Evolutionary conservation across 139 green algal species (phyloP).

Genomic region (Chlamydomonas schloesseri): DNA sequence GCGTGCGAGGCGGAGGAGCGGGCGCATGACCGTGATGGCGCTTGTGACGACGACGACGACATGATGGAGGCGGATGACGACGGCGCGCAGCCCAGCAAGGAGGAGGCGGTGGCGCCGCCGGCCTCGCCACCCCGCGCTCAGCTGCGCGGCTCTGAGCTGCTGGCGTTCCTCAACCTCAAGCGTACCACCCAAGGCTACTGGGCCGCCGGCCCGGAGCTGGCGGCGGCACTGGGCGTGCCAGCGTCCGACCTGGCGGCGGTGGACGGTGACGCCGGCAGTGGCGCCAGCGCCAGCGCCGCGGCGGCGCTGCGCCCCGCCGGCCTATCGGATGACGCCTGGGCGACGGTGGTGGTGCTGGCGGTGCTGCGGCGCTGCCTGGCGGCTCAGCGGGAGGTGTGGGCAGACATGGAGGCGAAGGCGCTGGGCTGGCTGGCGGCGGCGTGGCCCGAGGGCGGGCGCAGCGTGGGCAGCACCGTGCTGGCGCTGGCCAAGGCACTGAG

Average conservation of each 20-base stretch:
- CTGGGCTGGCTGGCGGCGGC: constrained; percentile 1
- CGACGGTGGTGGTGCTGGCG: constrained; percentile 26
- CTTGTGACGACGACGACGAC: no score
- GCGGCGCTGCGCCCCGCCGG: background rate
- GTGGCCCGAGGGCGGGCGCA: constrained; percentile 15
- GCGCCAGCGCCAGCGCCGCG: no score
- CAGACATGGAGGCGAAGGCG: constrained; percentile 42
- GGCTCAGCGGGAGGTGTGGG: constrained; percentile 18
- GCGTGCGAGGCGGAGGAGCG: no score
- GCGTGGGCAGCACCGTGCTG: constrained; percentile 32
- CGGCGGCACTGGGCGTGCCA: background rate
- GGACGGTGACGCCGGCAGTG: no score
- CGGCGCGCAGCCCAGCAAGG: no score
- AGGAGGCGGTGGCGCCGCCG: no score
- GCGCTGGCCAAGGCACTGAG: constrained; percentile 35
- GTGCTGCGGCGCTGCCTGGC: background rate
- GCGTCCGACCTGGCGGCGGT: background rate
- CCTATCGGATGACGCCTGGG: constrained; percentile 7
- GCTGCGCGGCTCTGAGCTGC: background rate
- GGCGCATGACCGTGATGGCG: no score
- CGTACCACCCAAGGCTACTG: constrained; percentile 22
- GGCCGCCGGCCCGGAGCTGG: background rate
- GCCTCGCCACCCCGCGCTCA: no score
- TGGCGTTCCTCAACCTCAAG: constrained; percentile 9
- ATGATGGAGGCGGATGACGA: background rate